Evolutionary conservation across 225 moss, liverwort and hornwort species (phyloP), one percentile per base, ranked within the genome.

Genomic region (Antitrichia curtipendula): DNA sequence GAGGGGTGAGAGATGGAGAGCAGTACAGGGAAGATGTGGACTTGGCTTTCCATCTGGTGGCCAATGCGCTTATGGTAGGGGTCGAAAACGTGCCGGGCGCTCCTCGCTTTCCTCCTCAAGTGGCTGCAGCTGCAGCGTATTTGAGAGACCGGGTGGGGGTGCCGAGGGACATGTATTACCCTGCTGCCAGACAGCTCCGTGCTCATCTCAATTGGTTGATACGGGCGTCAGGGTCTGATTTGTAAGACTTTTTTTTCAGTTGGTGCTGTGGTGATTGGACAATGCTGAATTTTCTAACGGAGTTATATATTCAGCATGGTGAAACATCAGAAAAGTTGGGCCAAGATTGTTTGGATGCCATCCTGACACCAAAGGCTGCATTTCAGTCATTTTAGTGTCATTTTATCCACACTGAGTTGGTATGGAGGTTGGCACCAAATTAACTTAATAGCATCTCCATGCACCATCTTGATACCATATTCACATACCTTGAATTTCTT

Each of bases 141-240:
- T 89, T 97, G 41, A 89, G 91, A 34, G 93, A 97, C 88, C 90
- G 89, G 80, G 93, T 96, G 8, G 90, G 94, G 8, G 97, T 97
- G 63, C 97, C 95, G 21, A 93, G 95, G 64, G 97, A 97, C 82
- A 83, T 97, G 50, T 85, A 87, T 16, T 97, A 96, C 59, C 97
- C 96, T 17, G 97, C 97, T 32, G 97, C 97, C 19, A 87, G 97
- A 49, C 97, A 97, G 80, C 95, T 97, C 23, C 93, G 97, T 64
- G 95, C 93, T 28, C 94, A 96, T 75, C 90, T 97, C 54, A 86
- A 95, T 27, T 97, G 97, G 95, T 86, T 97, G 77, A 86, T 91
- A 34, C 91, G 91, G 4, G 92, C 91, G 28, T 70, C 87, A 78
- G 94, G 90, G 52, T 92, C 92, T 12, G 91, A 88, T 80, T 81